Evolutionary conservation across 768 basidiomycete genomes (phyloP), one percentile per base, ranked within the genome.

Genomic region (Coprinopsis cinerea): DNA sequence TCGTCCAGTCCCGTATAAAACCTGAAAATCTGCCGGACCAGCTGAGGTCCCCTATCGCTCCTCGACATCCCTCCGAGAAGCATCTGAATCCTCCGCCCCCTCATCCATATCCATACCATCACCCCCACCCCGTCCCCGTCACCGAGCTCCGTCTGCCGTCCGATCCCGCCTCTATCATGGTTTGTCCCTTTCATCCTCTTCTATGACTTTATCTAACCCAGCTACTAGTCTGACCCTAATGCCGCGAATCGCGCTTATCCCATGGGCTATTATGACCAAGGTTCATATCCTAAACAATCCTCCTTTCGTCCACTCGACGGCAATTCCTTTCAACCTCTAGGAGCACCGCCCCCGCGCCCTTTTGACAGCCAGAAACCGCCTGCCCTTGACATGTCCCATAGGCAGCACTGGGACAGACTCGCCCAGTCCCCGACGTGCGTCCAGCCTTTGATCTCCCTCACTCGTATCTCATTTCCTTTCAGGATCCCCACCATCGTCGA

Each of bases 291-390:
- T 51, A 68, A 71, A 55, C 57, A 67, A 44, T 61, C 66, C 37
- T 68, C 67, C 62, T 65, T 68, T 50, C 70, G 65, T 56, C 66
- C 61, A 60, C 59, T 68, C 44, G 66, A 71, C n/a, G n/a, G n/a
- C n/a, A n/a, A n/a, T n/a, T 55, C 63, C 51, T 67, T 64, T 52
- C 64, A 57, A 52, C 64, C 69, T 51, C 60, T 66, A 54, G 62
- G 64, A 48, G 48, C 47, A 42, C 20, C 40, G 24, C 32, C 45
- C 27, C 40, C 40, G 2, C 26, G 36, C 39, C 22, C 52, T 7
- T 32, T 9, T 32, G 30, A 32, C 9, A 15, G 7, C 30, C 30
- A 32, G 30, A 32, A 32, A 15, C 30, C 30, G 9, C 9, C 30
- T 15, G 9, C 7, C 9, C 30, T 32, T 7, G 30, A 32, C 9